Evolutionary conservation across 148 eudicot species (phyloP).

Genomic region (Vaccinium corymbosum): DNA sequence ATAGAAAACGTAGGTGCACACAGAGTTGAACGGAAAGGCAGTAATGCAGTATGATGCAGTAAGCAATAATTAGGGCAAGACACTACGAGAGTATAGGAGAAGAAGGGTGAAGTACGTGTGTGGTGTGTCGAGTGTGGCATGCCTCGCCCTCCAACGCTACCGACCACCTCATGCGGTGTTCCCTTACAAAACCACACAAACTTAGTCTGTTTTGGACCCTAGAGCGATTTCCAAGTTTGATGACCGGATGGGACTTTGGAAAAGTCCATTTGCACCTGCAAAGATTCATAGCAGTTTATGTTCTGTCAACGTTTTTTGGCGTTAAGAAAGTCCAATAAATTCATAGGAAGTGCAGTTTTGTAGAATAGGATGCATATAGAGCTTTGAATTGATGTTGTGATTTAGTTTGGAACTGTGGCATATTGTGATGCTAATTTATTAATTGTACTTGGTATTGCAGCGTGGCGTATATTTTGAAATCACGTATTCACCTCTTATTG

Average conservation of each 20-base stretch:
- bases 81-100: background rate
- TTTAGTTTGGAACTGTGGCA: background rate
- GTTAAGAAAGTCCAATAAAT: background rate
- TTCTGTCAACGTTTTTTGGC: background rate
- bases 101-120: background rate
- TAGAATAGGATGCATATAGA: background rate
- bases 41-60: background rate
- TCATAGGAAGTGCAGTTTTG: background rate
- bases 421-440: background rate
- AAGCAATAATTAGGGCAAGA: background rate
- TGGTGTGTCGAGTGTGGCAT: background rate
- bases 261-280: background rate
- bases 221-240: background rate
- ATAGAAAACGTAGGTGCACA: too few relatives aligned
- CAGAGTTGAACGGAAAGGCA: background rate
- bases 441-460: slow-evolving; percentile 40
- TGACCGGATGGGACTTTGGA: too few relatives aligned
- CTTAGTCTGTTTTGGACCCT: background rate
- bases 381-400: background rate
- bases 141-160: background rate
- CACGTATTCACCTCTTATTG: slow-evolving; percentile 59
- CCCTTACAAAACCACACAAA: background rate
- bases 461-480: slow-evolving; percentile 85
- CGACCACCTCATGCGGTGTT: background rate
- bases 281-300: background rate